Evolutionary conservation across 257 asterid genomes (phyloP).

Genomic region (Marsdenia floribunda): DNA sequence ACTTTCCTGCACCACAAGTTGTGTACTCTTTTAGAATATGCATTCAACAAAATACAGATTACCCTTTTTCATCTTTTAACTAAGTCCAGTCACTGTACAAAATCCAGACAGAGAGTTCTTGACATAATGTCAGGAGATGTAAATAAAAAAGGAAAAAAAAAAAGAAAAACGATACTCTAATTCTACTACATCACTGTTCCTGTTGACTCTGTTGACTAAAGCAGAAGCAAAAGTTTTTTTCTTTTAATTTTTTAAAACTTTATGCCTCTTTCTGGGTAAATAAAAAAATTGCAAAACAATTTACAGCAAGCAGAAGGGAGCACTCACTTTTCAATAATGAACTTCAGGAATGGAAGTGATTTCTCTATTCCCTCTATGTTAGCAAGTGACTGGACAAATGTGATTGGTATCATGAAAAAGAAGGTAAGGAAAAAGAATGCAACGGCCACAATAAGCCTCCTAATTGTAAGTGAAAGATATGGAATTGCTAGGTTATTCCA

Average conservation of each 20-base stretch:
- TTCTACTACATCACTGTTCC: too few species aligned
- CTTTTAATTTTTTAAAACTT: too few species aligned
- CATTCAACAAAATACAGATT: too few species aligned
- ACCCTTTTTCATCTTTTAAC: too few species aligned
- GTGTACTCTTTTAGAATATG: too few species aligned
- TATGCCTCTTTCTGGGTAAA: background rate
- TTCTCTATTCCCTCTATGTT: slow-evolving; percentile 62
- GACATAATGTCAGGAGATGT: too few species aligned
- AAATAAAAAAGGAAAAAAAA: too few species aligned
- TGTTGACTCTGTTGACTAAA: slow-evolving; percentile 14
- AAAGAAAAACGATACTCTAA: too few species aligned
- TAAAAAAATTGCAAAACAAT: background rate
- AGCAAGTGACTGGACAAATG: slow-evolving; percentile 88
- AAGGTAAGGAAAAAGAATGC: slow-evolving; percentile 89
- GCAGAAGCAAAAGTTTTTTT: background rate
- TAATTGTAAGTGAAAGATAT: slow-evolving; percentile 65
- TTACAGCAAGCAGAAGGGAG: background rate
- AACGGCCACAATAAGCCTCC: slow-evolving; percentile 64
- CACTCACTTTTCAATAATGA: slow-evolving; percentile 65
- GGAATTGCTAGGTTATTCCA: slow-evolving; percentile 94
- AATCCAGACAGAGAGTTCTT: too few species aligned
- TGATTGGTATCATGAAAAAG: slow-evolving; percentile 84
- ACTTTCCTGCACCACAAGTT: slow-evolving; percentile 41
- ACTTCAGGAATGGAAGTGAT: slow-evolving; percentile 52
- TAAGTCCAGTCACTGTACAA: too few species aligned